Percentiles rank a stretch among this genome's conserved stretches.
Conservation (phyloP, 495 filamentous ascomycete genomes). For the Wilcoxina mikolae region DNA sequence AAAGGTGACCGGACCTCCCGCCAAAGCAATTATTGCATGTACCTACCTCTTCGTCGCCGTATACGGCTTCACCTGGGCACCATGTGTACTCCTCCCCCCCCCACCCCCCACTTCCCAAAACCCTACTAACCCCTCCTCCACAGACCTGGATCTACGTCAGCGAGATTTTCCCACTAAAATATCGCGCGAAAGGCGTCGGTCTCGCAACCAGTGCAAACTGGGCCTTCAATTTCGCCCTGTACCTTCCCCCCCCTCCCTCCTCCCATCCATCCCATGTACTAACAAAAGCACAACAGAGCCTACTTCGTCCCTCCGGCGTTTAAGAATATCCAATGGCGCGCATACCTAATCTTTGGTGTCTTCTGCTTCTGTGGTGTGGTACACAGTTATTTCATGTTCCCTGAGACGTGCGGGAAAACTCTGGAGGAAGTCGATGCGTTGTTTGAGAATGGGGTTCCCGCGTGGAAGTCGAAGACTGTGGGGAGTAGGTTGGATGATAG, state of each 20-base stretch:
- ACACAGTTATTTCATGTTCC: conserved; percentile 70
- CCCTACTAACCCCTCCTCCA: conserved; percentile 46
- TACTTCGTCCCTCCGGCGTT: conserved; percentile 68
- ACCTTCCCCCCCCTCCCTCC: no score
- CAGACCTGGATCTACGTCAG: conserved; percentile 33
- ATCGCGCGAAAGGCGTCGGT: conserved; percentile 57
- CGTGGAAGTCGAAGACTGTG: conserved; percentile 29
- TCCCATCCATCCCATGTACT: no score
- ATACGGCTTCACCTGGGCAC: conserved; percentile 54
- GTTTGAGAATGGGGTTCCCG: conserved; percentile 41
- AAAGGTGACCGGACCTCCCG: conserved; percentile 45
- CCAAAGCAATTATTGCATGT: conserved; percentile 59
- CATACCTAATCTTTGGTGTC: conserved; percentile 60
- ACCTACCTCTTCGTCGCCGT: conserved; percentile 66
- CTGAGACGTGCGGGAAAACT: conserved; percentile 68
- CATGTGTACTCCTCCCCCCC: background rate
- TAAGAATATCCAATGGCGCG: conserved; percentile 56
- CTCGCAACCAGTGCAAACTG: conserved; percentile 58
- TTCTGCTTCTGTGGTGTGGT: conserved; percentile 59
- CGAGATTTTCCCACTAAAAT: conserved; percentile 58
- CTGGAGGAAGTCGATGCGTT: conserved; percentile 60
- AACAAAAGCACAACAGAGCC: no score
- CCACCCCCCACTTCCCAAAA: background rate
- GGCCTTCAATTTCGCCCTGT: conserved; percentile 62
- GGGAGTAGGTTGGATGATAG: conserved; percentile 35